These are phyloP conservation scores for Mortierella sp. DNA, from an alignment of 371 early-diverging fungal genomes.

Conservation along the genomic window DNA sequence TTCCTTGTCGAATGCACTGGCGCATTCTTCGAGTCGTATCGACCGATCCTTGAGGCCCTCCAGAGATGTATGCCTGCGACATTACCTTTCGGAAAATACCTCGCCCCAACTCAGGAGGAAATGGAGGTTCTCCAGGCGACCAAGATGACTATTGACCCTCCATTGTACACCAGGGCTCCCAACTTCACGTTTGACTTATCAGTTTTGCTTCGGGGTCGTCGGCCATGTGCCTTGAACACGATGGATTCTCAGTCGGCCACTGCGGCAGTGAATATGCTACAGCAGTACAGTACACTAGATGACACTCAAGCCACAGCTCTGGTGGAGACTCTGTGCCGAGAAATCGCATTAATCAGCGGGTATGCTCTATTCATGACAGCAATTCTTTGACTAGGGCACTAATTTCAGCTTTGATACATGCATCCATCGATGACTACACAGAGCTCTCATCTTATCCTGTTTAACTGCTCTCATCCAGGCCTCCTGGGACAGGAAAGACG, in stretches of 20 bases:
- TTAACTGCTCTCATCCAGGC: conserved; percentile 39
- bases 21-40: conserved; percentile 59
- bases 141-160: conserved; percentile 25
- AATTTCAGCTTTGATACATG: no score
- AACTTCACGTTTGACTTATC: conserved; percentile 52
- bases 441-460: background rate
- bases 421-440: no score
- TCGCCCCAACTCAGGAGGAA: conserved; percentile 47
- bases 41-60: conserved; percentile 58
- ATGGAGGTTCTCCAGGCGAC: background rate
- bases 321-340: conserved; percentile 53
- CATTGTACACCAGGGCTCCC: conserved; percentile 55
- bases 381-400: no score
- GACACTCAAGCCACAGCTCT: conserved; percentile 54
- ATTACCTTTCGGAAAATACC: conserved; percentile 55
- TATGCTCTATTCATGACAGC: no score
- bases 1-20: conserved; percentile 59
- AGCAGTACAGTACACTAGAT: conserved; percentile 34
- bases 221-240: conserved; percentile 14
- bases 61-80: conserved; percentile 42
- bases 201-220: conserved; percentile 10
- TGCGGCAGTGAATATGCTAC: conserved; percentile 3
- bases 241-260: no score
- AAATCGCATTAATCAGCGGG: conserved; percentile 59
- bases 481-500: conserved; percentile 69